Evolutionary conservation across 208 protist genomes (phyloP).

Genomic region (Trypanosoma lewisi): DNA sequence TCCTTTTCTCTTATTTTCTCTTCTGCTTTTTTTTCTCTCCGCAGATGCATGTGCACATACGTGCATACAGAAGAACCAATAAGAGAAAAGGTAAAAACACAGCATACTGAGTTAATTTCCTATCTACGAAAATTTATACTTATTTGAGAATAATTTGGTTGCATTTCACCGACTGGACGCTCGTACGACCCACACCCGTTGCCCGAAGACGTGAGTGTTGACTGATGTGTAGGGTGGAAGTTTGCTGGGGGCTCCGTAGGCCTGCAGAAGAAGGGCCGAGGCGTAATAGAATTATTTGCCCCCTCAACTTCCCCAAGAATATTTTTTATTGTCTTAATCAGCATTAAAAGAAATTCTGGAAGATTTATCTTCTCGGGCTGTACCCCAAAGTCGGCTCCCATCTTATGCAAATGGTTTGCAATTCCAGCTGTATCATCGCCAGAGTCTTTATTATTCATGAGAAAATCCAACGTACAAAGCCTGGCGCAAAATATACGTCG

Average conservation of each 20-base stretch:
- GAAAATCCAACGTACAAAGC: conserved; percentile 54
- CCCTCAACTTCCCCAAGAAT: conserved; percentile 32
- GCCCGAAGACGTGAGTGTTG: conserved; percentile 44
- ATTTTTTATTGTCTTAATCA: conserved; percentile 65
- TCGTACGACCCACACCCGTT: conserved; percentile 39
- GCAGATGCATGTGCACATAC: not conserved
- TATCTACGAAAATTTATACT: not conserved
- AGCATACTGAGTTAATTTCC: too few relatives aligned
- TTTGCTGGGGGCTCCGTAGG: conserved; percentile 10
- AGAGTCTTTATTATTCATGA: conserved; percentile 43
- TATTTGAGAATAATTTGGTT: not conserved
- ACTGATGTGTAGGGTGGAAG: conserved; percentile 33
- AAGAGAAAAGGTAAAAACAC: too few relatives aligned
- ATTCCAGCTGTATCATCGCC: conserved; percentile 38
- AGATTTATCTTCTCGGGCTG: conserved; percentile 30
- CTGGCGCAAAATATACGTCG: conserved; percentile 68
- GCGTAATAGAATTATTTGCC: not conserved
- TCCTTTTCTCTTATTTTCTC: too few relatives aligned
- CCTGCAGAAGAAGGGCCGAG: conserved; percentile 28
- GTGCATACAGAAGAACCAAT: too few relatives aligned
- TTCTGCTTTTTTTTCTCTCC: not conserved
- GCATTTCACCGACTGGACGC: not conserved
- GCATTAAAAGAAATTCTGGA: conserved; percentile 39
- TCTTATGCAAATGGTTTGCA: conserved; percentile 25
- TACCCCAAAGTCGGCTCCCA: conserved; percentile 72